Base-by-base conservation (phyloP, 1,139 yeast species). In the Sugiyamaella paludigena region DNA sequence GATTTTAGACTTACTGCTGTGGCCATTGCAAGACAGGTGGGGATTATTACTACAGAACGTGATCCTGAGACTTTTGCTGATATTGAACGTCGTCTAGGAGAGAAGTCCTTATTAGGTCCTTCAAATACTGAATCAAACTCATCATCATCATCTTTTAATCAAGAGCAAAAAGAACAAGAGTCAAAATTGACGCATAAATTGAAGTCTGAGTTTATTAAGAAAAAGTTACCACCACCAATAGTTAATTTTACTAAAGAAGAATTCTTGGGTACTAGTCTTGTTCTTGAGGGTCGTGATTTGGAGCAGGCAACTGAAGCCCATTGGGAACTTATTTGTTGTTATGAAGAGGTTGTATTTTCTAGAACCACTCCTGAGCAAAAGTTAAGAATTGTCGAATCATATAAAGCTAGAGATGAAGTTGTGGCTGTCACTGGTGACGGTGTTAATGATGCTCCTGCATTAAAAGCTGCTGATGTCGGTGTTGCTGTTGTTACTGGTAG, bases 361-460 rank as follows among this genome's bases (percentile, higher is more conserved):
- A 67, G 81, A 61, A 76, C 81, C 6, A 76, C 81, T 0, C 82
- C 82, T 2, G 80, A 77, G 54, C 81, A 77, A 53, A 78, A 78
- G 58, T 63, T 78, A 35, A 65, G 66, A 45, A 77, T 78, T 47
- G 78, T 78, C 32, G 72, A 74, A 53, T 75, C 75, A 55, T 76
- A 76, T 50, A 79, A 78, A 57, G 66, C 67, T 19, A 63, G 76
- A 46, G 66, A 68, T n/a, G 71, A 72, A 49, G 59, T 74, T 39
- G 77, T 76, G 42, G 80, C 76, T 8, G 75, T 77, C 77, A 74
- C 78, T 34, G 81, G 81, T 28, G 80, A 76, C 59, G 81, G 81
- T 53, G 75, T 77, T 40, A 77, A 77, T 55, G 80, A 77, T 62
- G 77, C 80, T 0, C 81, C 81, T 6, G 73, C 80, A 0, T 67